Evolutionary conservation across 441 rosid species (phyloP), one percentile per base, ranked within the genome.

Genomic region (Brassica hybrid): DNA sequence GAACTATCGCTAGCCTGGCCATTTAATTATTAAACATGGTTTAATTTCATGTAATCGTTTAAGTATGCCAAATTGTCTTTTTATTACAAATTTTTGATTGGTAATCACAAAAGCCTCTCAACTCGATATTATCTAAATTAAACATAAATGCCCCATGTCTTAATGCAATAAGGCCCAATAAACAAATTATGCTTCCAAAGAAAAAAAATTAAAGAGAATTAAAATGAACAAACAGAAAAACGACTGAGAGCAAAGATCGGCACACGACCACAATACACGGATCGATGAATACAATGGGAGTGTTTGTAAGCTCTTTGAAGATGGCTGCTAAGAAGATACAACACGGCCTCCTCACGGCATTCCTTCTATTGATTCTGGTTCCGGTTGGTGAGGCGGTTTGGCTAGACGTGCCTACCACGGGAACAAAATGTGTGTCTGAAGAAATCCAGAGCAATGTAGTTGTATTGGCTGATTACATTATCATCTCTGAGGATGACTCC

Each of bases 361-460:
- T 73, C 3, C 6, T 79, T 18, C 41, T 48, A 1, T n/a, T 48
- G 1, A n/a, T 48, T 48, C 7, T 48, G 32, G 27, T 52, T 62
- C 58, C 18, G 14, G 56, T 58, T 7, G 58, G 83, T 4, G 82
- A 88, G 56, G 96, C 90, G 17, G 66, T 94, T 0, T 94, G 98
- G 98, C 66, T 94, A 67, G 88, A 75, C 76, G 74, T 94, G 60
- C 97, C 97, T 50, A 43, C 83, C 45, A 3, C 91, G 7, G 99
- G 97, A 32, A 90, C 94, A 50, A 94, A 93, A 79, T 94, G 99
- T 86, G 92, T 93, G 16, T 94, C 97, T n/a, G 99, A 94, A 85
- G 96, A 90, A 82, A 88, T 92, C 63, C 92, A 90, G 82, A 88
- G 82, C 85, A 88, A 93, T 83, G 86, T 93, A 36, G 93, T 93